Base-by-base conservation (phyloP, 2,329 filamentous ascomycete genomes). In the Sporothrix sp. region DNA sequence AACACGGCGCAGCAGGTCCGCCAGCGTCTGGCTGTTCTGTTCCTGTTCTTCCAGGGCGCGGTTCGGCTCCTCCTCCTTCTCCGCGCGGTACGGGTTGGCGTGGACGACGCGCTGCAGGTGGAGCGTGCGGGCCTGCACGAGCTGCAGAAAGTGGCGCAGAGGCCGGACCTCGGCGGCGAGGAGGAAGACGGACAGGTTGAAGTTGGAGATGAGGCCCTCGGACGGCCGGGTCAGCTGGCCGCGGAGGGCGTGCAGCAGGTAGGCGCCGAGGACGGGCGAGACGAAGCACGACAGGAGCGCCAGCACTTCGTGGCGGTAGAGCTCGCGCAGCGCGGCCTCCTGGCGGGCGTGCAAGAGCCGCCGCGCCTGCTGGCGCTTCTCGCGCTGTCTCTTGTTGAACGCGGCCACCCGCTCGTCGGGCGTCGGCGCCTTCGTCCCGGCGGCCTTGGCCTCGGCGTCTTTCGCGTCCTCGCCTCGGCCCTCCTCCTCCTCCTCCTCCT, bases 141-240 rank as follows among this genome's bases (percentile, higher is more conserved):
- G 77, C 62, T 83, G 87, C 55, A 95, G 79, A 23, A 94, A 69
- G 62, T 96, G 90, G 1, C 86, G 80, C 44, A 89, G 70, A 0
- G 91, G 91, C 3, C 87, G 82, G 25, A 96, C 72, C 66, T 97
- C 91, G 3, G 91, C 86, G 1, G 85, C 87, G 16, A 95, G 75
- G 3, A 95, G 72, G 65, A 96, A 97, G 48, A 97, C 87, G 11
- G 84, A 89, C 50, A 97, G 73, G 65, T 96, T 96, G 68, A 91
- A 94, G 65, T 95, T 87, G 4, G 88, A 95, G 7, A 97, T 84
- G 10, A 97, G 72, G 1, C 87, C 87, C 63, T 94, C 89, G 0
- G 88, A 89, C 0, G 86, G 87, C 2, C 86, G 76, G 21, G 85
- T 90, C 16, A 97, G 78, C 59, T 91, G 87, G 8, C 76, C 77